Percentiles rank a stretch among this genome's conserved stretches.
These are phyloP conservation scores for Epithele typhae DNA, from an alignment of 768 basidiomycete genomes.

Conservation along the genomic window DNA sequence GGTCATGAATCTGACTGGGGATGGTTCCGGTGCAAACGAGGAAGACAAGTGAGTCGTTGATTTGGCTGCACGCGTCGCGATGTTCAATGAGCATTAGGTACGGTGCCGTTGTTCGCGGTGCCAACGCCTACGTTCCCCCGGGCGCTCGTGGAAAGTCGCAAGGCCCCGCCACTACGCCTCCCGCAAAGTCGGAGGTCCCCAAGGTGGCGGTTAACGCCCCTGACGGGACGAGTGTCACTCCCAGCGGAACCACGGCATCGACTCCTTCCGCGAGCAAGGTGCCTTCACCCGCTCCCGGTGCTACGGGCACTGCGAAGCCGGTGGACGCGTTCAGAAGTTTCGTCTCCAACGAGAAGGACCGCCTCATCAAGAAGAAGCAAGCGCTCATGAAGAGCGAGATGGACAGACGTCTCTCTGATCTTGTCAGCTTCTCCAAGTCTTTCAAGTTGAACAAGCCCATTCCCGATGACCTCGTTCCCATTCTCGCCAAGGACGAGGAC, in stretches of 20 bases:
- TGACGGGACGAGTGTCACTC: slow-evolving; percentile 58
- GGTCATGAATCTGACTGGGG: slow-evolving; percentile 45
- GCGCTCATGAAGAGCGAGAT: slow-evolving; percentile 87
- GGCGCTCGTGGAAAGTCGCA: slow-evolving; percentile 66
- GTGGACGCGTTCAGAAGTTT: slow-evolving; percentile 90
- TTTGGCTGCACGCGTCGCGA: slow-evolving; percentile 16
- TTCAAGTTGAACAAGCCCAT: slow-evolving; percentile 99
- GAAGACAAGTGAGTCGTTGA: slow-evolving; percentile 78
- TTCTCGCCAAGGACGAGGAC: slow-evolving; percentile 90
- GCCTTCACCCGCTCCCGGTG: slow-evolving; percentile 19
- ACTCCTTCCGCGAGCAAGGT: slow-evolving; percentile 56
- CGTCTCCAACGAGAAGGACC: slow-evolving; percentile 87
- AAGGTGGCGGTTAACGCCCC: slow-evolving; percentile 75
- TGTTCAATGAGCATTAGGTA: slow-evolving; percentile 51
- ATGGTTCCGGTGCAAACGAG: slow-evolving; percentile 80
- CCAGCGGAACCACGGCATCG: slow-evolving; percentile 53
- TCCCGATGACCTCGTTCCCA: slow-evolving; percentile 89
- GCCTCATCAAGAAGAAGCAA: slow-evolving; percentile 86
- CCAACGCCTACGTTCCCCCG: slow-evolving; percentile 92
- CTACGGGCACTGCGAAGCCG: slow-evolving; percentile 21
- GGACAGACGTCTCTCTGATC: slow-evolving; percentile 90
- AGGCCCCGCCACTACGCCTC: slow-evolving; percentile 25
- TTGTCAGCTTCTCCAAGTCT: slow-evolving; percentile 86
- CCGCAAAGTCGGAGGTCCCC: slow-evolving; percentile 49
- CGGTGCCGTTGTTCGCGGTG: slow-evolving; percentile 83